Evolutionary conservation across 768 basidiomycete genomes (phyloP).

Genomic region (Xanthoconium stramineum): DNA sequence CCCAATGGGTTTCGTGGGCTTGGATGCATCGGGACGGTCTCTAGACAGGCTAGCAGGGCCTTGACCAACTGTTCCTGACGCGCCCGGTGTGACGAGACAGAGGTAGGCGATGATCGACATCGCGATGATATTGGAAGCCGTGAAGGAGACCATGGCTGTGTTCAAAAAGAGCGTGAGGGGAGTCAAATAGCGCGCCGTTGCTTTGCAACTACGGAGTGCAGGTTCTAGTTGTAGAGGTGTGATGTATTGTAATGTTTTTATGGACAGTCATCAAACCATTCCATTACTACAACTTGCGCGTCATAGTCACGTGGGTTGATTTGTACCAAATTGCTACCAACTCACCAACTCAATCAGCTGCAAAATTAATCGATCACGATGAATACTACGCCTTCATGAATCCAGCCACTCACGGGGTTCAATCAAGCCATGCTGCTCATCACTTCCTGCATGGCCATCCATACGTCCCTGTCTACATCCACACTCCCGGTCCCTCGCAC

Average conservation of each 20-base stretch:
- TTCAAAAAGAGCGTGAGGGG: neutral
- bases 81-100: slow-evolving; percentile 2
- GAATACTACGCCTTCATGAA: too few relatives aligned
- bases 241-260: neutral
- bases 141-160: slow-evolving; percentile 8
- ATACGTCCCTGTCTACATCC: slow-evolving; percentile 12
- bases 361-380: too few relatives aligned
- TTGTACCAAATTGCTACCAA: neutral
- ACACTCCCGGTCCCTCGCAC: slow-evolving; percentile 1
- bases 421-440: neutral
- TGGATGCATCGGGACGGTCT: slow-evolving; percentile 3
- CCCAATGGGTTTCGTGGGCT: neutral
- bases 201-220: slow-evolving; percentile 14
- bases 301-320: slow-evolving; percentile 5
- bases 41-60: neutral
- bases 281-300: neutral
- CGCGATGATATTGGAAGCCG: slow-evolving; percentile 8
- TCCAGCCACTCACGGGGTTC: too few relatives aligned
- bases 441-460: slow-evolving; percentile 27
- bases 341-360: too few relatives aligned
- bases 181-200: neutral
- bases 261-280: neutral
- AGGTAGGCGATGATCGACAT: slow-evolving; percentile 13
- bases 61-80: neutral
- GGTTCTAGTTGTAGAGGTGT: neutral